phyloP scores from a whole-genome alignment of 1,139 yeast genomes.

The Saccharomyces hybrid region DNA sequence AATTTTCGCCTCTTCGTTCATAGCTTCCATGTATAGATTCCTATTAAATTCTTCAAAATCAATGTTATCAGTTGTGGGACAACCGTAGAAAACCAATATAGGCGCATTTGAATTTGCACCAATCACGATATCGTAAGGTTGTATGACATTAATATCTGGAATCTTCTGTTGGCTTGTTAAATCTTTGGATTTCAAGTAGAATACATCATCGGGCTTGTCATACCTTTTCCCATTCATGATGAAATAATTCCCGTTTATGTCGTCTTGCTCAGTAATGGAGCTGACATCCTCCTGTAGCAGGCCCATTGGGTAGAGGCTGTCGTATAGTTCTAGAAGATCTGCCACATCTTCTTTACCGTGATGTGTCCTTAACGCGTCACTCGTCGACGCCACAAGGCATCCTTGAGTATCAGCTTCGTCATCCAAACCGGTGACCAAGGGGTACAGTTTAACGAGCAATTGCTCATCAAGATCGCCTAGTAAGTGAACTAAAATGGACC shows the following conservation, averaged over 20 bases:
- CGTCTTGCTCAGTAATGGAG: background rate
- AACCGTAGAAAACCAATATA: slow-evolving; percentile 41
- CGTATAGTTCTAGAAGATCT: slow-evolving; percentile 10
- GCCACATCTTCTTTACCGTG: slow-evolving; percentile 9
- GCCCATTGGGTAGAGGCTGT: slow-evolving; percentile 22
- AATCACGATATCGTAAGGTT: slow-evolving; percentile 16
- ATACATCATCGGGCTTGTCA: slow-evolving; percentile 24
- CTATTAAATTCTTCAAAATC: slow-evolving; percentile 51
- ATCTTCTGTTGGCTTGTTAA: slow-evolving; percentile 17
- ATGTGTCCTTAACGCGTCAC: background rate
- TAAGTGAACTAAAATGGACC: background rate
- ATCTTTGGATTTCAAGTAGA: slow-evolving; percentile 27
- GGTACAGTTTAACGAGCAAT: slow-evolving; percentile 12
- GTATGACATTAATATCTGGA: slow-evolving; percentile 12
- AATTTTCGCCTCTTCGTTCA: slow-evolving; percentile 46
- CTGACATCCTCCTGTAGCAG: slow-evolving; percentile 7
- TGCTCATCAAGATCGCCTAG: background rate
- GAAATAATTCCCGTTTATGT: slow-evolving; percentile 16
- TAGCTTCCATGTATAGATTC: slow-evolving; percentile 52
- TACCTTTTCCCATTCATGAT: slow-evolving; percentile 21
- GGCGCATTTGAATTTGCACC: slow-evolving; percentile 27
- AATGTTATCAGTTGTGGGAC: slow-evolving; percentile 42
- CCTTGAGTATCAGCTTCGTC: slow-evolving; percentile 7
- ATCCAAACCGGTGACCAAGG: slow-evolving; percentile 13
- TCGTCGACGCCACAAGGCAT: background rate